Base-by-base conservation (phyloP, 139 green algal species). In the Chlamydomonas sphaeroides region DNA sequence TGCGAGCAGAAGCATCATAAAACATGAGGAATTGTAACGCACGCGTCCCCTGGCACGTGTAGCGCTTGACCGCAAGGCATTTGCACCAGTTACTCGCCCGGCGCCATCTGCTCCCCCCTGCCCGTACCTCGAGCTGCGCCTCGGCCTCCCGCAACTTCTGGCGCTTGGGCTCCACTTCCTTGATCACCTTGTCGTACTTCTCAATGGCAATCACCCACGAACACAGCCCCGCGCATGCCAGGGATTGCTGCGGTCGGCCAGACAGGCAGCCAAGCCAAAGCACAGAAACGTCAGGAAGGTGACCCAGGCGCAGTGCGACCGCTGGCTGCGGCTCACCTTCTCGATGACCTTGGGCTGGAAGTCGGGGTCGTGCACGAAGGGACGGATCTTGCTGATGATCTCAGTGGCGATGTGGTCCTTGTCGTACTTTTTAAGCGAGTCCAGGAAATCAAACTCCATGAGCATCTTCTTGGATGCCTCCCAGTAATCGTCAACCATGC, bases 401-500 rank as follows among this genome's bases (percentile, higher is more conserved):
- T 39, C 78, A 30, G 86, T 25, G 15, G 90, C 73, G 51, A 97
- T 96, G 89, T 96, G 88, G 87, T 97, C 92, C 84, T 96, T 96
- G 63, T 85, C 77, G 65, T 87, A 95, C 51, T 71, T 65, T 32
- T 79, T 69, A 57, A 97, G 89, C 30, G 63, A 82, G 11, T 83
- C 71, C 62, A 97, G 75, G 85, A 97, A 97, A 75, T 91, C 86
- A 25, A 88, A 78, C 65, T 96, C 93, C 79, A 89, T 91, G 2
- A 97, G 92, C 85, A 90, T 90, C 53, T 67, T 63, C 81, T 90
- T 90, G 68, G 61, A 83, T 17, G 86, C 85, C 80, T 91, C 92
- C 94, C 94, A 97, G 89, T 94, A 97, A 86, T 96, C 94, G 30
- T 95, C 89, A 30, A 96, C 92, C 91, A 95, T 97, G 75, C 93